Conservation (phyloP, 2,329 filamentous ascomycete species). For the Apiospora koreana region DNA sequence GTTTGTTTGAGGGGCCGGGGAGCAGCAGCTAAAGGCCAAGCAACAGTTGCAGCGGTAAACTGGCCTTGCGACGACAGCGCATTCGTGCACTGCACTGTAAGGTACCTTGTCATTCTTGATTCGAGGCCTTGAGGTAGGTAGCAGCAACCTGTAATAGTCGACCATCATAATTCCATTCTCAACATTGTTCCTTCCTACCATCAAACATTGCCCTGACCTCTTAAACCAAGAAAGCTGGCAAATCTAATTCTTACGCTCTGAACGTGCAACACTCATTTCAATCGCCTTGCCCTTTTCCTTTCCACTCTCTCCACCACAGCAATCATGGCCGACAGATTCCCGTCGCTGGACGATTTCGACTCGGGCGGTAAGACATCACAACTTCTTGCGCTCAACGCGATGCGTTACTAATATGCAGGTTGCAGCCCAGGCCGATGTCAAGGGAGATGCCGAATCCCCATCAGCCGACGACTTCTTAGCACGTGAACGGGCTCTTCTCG, state of each 20-base stretch:
- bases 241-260: background rate
- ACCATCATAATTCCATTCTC: background rate
- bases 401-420: slow-evolving; percentile 7
- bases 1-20: background rate
- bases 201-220: background rate
- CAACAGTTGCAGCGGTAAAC: slow-evolving; percentile 7
- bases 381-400: background rate
- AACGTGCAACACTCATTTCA: slow-evolving; percentile 1
- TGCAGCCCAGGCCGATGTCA: slow-evolving; percentile 68
- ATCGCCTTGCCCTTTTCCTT: background rate
- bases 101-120: slow-evolving; percentile 8
- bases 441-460: slow-evolving; percentile 53
- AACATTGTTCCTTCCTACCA: background rate
- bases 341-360: slow-evolving; percentile 78
- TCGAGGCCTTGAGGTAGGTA: background rate
- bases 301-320: slow-evolving; percentile 17
- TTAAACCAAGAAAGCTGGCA: background rate
- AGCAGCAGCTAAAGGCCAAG: background rate
- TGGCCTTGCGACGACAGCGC: slow-evolving; percentile 7
- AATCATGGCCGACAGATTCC: slow-evolving; percentile 76
- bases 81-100: background rate
- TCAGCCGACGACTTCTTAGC: slow-evolving; percentile 84
- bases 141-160: background rate
- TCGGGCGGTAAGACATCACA: slow-evolving; percentile 53
- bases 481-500: slow-evolving; percentile 85